Percentiles rank a stretch among this genome's conserved stretches.
These are phyloP conservation scores for Oidiodendron maius DNA, from an alignment of 495 filamentous ascomycete species.

Conservation along the genomic window DNA sequence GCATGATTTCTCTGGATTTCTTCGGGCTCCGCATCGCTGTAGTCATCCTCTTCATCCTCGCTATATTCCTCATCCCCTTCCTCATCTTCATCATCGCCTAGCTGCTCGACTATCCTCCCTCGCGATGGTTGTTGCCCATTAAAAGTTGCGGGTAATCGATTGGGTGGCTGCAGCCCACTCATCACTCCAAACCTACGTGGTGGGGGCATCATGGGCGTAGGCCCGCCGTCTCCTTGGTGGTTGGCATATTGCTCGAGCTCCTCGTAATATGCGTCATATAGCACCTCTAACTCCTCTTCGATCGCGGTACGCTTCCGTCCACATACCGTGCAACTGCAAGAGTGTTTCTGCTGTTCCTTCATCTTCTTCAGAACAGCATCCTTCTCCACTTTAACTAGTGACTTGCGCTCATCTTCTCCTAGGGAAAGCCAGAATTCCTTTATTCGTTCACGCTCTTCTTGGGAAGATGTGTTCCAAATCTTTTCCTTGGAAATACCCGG, in stretches of 20 bases:
- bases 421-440: conserved; percentile 98
- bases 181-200: conserved; percentile 51
- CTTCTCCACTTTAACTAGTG: conserved; percentile 96
- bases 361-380: conserved; percentile 97
- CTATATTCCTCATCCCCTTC: conserved; percentile 32
- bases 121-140: conserved; percentile 44
- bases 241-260: conserved; percentile 97
- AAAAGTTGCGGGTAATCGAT: conserved; percentile 38
- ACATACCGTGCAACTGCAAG: conserved; percentile 96
- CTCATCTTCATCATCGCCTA: conserved; percentile 54
- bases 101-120: conserved; percentile 51
- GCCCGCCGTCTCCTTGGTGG: conserved; percentile 62
- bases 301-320: conserved; percentile 95
- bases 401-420: conserved; percentile 87
- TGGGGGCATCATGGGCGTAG: conserved; percentile 58
- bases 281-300: conserved; percentile 96
- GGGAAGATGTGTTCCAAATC: conserved; percentile 94
- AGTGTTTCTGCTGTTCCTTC: conserved; percentile 99
- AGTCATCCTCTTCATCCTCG: conserved; percentile 40
- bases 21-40: conserved; percentile 54
- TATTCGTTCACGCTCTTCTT: conserved; percentile 92
- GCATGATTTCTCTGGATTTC: conserved; percentile 52
- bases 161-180: conserved; percentile 43
- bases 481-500: conserved; percentile 62
- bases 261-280: conserved; percentile 99